These are phyloP conservation scores for Lanmaoa rubissima DNA, from an alignment of 768 basidiomycete species.

Conservation along the genomic window DNA sequence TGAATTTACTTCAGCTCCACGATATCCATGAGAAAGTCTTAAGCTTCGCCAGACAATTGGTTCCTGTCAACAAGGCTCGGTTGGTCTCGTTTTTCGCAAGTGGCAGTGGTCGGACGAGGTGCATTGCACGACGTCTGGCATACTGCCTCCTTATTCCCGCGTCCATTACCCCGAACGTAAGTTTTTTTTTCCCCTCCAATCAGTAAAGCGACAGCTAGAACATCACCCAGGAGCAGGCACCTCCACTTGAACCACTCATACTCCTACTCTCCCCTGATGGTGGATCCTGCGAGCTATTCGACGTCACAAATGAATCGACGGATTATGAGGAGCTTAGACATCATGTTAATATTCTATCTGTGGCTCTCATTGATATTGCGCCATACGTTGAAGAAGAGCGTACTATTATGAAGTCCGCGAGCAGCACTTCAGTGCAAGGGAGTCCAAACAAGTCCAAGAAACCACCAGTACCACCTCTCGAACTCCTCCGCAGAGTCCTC, in stretches of 20 bases:
- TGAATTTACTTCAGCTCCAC: conserved; percentile 41
- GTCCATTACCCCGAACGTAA: conserved; percentile 8
- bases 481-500: conserved; percentile 46
- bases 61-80: conserved; percentile 49
- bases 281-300: conserved; percentile 47
- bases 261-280: conserved; percentile 46
- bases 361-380: conserved; percentile 57
- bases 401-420: conserved; percentile 6
- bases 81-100: conserved; percentile 50
- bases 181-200: conserved; percentile 1
- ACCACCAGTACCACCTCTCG: conserved; percentile 41
- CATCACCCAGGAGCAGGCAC: conserved; percentile 42
- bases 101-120: conserved; percentile 48
- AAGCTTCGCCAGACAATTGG: conserved; percentile 37
- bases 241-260: conserved; percentile 50
- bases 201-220: neutral
- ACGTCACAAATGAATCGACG: conserved; percentile 49
- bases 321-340: conserved; percentile 62
- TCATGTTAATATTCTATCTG: conserved; percentile 54
- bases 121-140: conserved; percentile 60
- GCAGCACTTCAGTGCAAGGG: conserved; percentile 13
- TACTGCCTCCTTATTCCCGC: conserved; percentile 32
- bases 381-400: conserved; percentile 54
- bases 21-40: conserved; percentile 46
- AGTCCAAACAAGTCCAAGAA: conserved; percentile 32